A percentile compares a stretch with the other conserved stretches of the same genome.
Conservation (phyloP, 148 eudicot species). For the Persicaria tinctoria region DNA sequence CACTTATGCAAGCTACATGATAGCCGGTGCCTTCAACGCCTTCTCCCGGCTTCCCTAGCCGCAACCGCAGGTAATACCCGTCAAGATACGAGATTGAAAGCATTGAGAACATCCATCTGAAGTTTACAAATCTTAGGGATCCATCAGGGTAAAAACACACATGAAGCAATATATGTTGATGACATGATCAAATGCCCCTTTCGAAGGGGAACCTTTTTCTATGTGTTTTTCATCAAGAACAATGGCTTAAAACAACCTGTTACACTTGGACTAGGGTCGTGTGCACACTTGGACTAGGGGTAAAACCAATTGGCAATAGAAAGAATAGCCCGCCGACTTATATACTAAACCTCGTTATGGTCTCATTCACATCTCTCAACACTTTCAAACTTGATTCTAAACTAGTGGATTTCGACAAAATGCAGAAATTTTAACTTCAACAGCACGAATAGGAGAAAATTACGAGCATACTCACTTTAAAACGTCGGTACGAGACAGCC, state of each 20-base stretch:
- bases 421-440: neutral
- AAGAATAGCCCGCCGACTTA: no score
- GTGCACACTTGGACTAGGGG: no score
- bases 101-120: slow-evolving; percentile 46
- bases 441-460: neutral
- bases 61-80: slow-evolving; percentile 52
- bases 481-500: slow-evolving; percentile 46
- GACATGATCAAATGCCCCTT: no score
- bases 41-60: slow-evolving; percentile 42
- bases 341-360: no score
- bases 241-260: no score
- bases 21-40: slow-evolving; percentile 44
- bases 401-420: no score
- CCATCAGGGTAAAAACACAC: neutral
- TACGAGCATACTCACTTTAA: slow-evolving; percentile 32
- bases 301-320: no score
- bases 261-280: no score
- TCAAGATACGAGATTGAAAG: slow-evolving; percentile 24
- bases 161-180: neutral
- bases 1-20: slow-evolving; percentile 50
- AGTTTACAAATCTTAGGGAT: neutral
- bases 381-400: no score
- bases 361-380: no score
- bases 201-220: no score
- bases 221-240: no score